Conservation (phyloP, 2,329 filamentous ascomycete genomes). For the Diaporthe eres region DNA sequence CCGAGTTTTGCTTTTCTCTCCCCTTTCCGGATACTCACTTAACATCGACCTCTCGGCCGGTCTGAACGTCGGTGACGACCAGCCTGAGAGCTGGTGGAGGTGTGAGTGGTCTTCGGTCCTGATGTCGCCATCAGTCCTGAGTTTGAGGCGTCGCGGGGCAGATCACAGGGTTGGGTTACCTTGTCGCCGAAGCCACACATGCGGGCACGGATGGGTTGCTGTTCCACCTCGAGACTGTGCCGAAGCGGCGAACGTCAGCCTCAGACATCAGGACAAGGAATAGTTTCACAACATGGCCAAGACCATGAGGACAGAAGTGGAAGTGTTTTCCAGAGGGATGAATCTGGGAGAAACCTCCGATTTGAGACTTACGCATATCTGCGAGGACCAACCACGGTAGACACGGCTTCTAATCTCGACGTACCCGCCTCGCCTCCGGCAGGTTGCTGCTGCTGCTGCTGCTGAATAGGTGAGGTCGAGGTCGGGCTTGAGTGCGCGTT, state of each 20-base stretch:
- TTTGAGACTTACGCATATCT: slow-evolving; percentile 38
- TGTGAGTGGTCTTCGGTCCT: slow-evolving; percentile 96
- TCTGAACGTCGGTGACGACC: slow-evolving; percentile 80
- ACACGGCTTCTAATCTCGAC: slow-evolving; percentile 37
- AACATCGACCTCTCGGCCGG: slow-evolving; percentile 85
- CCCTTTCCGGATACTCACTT: slow-evolving; percentile 70
- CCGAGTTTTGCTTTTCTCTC: slow-evolving; percentile 36
- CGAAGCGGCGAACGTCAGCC: not conserved
- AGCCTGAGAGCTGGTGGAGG: slow-evolving; percentile 93
- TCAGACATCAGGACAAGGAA: slow-evolving; percentile 17
- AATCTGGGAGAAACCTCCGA: not conserved
- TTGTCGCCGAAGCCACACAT: slow-evolving; percentile 99
- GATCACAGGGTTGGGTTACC: slow-evolving; percentile 62
- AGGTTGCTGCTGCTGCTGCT: slow-evolving; percentile 28
- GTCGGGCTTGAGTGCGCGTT: slow-evolving; percentile 36
- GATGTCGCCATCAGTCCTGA: slow-evolving; percentile 35
- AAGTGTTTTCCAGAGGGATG: not conserved
- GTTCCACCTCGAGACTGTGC: slow-evolving; percentile 80
- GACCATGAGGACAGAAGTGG: not conserved
- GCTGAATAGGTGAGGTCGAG: slow-evolving; percentile 31
- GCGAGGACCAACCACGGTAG: slow-evolving; percentile 37
- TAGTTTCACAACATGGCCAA: slow-evolving; percentile 3
- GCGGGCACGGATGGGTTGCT: slow-evolving; percentile 92
- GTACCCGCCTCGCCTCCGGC: slow-evolving; percentile 8
- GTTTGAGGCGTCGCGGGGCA: slow-evolving; percentile 11